A percentile compares a stretch with the other conserved stretches of the same genome.
Evolutionary conservation across 345 rosid species (phyloP).

Genomic region (Populus tremula): DNA sequence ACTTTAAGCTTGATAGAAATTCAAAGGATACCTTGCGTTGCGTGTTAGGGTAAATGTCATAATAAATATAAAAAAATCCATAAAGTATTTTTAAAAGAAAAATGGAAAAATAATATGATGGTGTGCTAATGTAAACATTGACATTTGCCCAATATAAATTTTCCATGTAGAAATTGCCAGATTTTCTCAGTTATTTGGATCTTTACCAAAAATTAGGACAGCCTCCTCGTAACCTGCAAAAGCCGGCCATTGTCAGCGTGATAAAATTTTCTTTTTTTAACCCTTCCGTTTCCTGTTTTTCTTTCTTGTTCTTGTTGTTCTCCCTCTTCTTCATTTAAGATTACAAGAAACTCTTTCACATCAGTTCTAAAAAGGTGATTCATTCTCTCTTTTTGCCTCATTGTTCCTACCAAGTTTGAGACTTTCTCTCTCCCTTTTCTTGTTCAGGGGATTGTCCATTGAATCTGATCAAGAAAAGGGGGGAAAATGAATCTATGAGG

Average conservation of each 20-base stretch:
- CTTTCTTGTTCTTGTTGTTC: background rate
- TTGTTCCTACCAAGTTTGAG: background rate
- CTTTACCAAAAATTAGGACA: background rate
- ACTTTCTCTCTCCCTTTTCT: background rate
- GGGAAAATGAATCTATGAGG: background rate
- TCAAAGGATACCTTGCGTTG: background rate
- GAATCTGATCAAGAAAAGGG: background rate
- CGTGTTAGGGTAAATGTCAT: background rate
- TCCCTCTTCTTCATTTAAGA: constrained; percentile 1
- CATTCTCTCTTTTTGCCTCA: background rate
- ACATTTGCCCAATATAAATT: background rate
- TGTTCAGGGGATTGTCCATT: background rate
- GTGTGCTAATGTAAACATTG: background rate
- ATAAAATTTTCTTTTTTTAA: background rate
- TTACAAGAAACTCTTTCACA: background rate
- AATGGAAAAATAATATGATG: background rate
- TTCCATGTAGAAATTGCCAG: background rate
- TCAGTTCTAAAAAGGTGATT: constrained; percentile 3
- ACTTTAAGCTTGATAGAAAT: background rate
- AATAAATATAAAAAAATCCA: background rate
- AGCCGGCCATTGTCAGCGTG: background rate
- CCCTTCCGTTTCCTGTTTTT: background rate
- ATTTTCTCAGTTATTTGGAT: background rate
- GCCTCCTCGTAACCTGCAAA: background rate
- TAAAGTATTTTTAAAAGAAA: background rate